phyloP scores from a whole-genome alignment of 73 alveolate genomes.

The Urostyla sp. region DNA sequence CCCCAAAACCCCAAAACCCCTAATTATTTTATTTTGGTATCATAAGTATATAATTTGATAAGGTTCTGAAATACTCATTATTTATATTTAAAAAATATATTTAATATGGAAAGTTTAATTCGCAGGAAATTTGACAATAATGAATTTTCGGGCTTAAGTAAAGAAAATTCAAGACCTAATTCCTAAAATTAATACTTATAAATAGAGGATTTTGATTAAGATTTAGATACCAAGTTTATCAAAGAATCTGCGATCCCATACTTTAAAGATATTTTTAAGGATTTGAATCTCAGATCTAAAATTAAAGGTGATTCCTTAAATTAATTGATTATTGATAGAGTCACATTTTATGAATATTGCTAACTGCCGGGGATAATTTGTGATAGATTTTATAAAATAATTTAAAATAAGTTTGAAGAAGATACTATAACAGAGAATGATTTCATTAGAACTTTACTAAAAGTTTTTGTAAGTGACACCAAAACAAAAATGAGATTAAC shows the following conservation, averaged over 20 bases:
- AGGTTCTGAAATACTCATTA: no score
- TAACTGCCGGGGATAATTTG: constrained; percentile 46
- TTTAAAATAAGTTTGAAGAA: constrained; percentile 31
- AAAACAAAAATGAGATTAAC: constrained; percentile 40
- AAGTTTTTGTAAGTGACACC: constrained; percentile 32
- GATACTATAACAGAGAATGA: constrained; percentile 13
- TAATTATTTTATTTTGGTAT: no score
- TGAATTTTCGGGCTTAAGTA: no score
- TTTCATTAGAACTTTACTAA: constrained; percentile 22
- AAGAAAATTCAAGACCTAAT: no score
- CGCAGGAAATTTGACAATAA: no score
- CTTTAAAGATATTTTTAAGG: constrained; percentile 50
- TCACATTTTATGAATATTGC: constrained; percentile 37
- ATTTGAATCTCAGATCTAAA: constrained; percentile 38
- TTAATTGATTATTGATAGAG: constrained; percentile 36
- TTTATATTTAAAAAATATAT: no score
- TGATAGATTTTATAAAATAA: constrained; percentile 29
- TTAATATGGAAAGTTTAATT: no score
- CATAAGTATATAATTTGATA: no score
- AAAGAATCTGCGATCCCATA: constrained; percentile 51
- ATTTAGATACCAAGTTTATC: constrained; percentile 43
- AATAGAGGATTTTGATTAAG: constrained; percentile 56
- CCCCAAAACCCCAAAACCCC: no score
- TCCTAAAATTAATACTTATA: no score
- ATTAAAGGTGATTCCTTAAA: constrained; percentile 63